Percentiles rank a stretch among this genome's conserved stretches.
phyloP scores from a whole-genome alignment of 2,329 filamentous ascomycete species.

The Hypoxylon sp. region DNA sequence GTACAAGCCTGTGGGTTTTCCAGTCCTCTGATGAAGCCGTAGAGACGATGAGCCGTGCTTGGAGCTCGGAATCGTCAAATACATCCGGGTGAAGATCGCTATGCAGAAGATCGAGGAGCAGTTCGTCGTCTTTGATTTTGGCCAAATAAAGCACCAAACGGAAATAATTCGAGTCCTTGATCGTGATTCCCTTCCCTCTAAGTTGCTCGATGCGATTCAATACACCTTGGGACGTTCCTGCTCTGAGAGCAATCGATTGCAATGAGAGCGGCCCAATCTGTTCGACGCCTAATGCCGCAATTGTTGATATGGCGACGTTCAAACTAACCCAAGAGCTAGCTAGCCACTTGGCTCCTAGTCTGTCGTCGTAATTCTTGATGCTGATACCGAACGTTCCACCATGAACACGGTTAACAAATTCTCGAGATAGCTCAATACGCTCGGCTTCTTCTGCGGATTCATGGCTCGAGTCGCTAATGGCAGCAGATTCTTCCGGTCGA shows the following conservation, averaged over 20 bases:
- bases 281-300: conserved; percentile 78
- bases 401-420: conserved; percentile 56
- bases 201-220: conserved; percentile 71
- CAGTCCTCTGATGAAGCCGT: conserved; percentile 57
- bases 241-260: conserved; percentile 80
- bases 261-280: conserved; percentile 81
- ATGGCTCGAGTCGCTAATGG: conserved; percentile 22
- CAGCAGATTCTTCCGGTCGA: conserved; percentile 54
- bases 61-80: conserved; percentile 62
- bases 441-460: conserved; percentile 34
- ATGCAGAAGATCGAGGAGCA: conserved; percentile 61
- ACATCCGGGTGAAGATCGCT: conserved; percentile 69
- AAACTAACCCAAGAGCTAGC: conserved; percentile 78
- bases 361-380: conserved; percentile 71
- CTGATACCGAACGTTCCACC: conserved; percentile 57
- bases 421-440: conserved; percentile 48
- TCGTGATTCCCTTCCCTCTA: conserved; percentile 70
- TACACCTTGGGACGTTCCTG: conserved; percentile 69
- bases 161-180: conserved; percentile 74
- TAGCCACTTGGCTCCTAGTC: conserved; percentile 83
- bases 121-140: conserved; percentile 63
- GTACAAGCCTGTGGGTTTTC: conserved; percentile 59
- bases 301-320: conserved; percentile 75
- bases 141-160: conserved; percentile 75
- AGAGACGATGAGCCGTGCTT: conserved; percentile 56